Conservation (phyloP, 2,329 filamentous ascomycete genomes). For the Microcera coccophila region DNA sequence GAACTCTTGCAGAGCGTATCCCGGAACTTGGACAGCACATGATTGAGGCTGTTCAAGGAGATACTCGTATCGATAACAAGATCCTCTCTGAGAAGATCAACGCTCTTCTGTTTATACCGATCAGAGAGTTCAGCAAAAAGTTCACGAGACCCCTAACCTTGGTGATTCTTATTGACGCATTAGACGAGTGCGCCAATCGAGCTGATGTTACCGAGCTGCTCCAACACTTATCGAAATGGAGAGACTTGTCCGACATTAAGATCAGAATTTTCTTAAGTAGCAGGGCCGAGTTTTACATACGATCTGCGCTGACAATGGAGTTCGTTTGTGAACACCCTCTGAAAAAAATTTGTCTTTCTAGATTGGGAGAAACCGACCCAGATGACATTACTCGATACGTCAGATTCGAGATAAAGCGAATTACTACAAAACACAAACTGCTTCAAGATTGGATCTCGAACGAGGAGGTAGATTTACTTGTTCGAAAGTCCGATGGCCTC, state of each 20-base stretch:
- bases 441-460: background rate
- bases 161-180: conserved; percentile 5
- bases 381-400: conserved; percentile 10
- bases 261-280: too few species aligned
- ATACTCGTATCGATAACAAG: conserved; percentile 1
- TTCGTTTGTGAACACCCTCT: too few species aligned
- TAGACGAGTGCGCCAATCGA: conserved; percentile 6
- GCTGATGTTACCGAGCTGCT: conserved; percentile 2
- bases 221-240: background rate
- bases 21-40: background rate
- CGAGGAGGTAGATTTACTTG: background rate
- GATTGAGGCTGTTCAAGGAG: background rate
- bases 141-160: background rate
- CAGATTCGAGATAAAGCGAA: background rate
- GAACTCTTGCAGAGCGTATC: background rate
- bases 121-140: conserved; percentile 1
- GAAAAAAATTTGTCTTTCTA: too few species aligned
- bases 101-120: conserved; percentile 1
- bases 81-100: conserved; percentile 1
- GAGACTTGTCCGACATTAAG: too few species aligned
- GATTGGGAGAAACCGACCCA: background rate
- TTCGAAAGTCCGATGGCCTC: conserved; percentile 4
- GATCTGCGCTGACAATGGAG: too few species aligned
- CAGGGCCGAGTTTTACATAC: too few species aligned
- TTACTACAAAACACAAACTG: background rate